phyloP scores from a whole-genome alignment of 129 eudicot genomes.

The Lonicera japonica region DNA sequence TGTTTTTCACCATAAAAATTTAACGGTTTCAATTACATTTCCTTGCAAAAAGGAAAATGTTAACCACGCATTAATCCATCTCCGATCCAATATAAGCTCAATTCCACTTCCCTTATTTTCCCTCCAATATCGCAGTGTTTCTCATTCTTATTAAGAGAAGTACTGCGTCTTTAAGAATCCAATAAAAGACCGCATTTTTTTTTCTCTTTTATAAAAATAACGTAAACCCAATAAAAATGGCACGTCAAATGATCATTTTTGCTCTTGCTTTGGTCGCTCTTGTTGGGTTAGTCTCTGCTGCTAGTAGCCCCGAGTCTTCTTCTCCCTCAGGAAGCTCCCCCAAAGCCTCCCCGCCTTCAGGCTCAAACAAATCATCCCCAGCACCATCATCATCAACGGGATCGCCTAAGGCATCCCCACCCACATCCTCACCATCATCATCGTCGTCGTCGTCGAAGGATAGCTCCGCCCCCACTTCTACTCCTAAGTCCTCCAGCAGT shows the following conservation, averaged over 20 bases:
- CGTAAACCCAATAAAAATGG: conserved; percentile 26
- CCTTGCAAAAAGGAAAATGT: neutral
- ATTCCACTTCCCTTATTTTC: neutral
- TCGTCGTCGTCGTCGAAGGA: too few relatives aligned
- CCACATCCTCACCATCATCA: too few relatives aligned
- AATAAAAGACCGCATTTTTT: neutral
- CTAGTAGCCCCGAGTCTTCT: conserved; percentile 19
- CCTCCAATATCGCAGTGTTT: neutral
- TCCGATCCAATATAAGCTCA: neutral
- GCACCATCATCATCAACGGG: neutral
- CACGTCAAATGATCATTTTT: conserved; percentile 37
- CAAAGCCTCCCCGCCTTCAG: too few relatives aligned
- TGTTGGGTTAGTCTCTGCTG: conserved; percentile 31
- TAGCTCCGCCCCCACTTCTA: too few relatives aligned
- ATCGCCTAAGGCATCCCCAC: too few relatives aligned
- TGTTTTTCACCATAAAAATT: too few relatives aligned
- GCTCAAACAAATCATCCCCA: neutral
- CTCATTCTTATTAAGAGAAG: neutral
- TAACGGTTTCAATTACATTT: too few relatives aligned
- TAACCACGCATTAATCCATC: neutral
- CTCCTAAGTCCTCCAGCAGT: too few relatives aligned
- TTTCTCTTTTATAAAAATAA: too few relatives aligned
- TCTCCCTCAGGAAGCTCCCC: conserved; percentile 25
- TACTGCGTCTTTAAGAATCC: neutral
- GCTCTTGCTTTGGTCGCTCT: conserved; percentile 36